Evolutionary conservation across 495 filamentous ascomycete species (phyloP).

Genomic region (Penicillium ochrochloron): DNA sequence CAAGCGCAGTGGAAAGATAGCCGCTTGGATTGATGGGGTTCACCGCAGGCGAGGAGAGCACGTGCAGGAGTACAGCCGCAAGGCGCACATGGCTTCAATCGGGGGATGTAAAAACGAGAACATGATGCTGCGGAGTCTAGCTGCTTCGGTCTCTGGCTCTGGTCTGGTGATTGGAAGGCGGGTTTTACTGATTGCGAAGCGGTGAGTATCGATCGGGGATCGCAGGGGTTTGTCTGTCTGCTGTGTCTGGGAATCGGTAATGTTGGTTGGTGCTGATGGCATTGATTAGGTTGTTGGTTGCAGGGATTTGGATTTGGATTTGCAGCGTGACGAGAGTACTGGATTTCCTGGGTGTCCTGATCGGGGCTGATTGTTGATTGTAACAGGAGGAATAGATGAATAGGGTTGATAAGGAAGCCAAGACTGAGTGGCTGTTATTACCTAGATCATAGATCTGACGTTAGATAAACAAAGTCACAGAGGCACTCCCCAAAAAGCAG

Average conservation of each 20-base stretch:
- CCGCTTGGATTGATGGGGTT: conserved; percentile 8
- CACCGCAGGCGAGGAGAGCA: conserved; percentile 18
- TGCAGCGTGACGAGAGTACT: too few species aligned
- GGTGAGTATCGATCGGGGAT: neutral
- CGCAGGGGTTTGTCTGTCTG: neutral
- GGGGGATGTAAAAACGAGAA: conserved; percentile 49
- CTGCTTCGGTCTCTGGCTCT: neutral
- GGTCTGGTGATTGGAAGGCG: neutral
- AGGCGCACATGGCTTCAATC: conserved; percentile 60
- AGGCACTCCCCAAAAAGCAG: neutral
- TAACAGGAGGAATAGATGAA: neutral
- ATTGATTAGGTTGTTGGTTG: conserved; percentile 1
- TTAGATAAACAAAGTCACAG: conserved; percentile 19
- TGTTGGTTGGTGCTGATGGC: neutral
- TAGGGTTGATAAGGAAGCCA: neutral
- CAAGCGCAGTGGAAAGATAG: conserved; percentile 42
- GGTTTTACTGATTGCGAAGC: neutral
- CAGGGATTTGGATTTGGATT: too few species aligned
- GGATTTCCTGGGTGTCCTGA: neutral
- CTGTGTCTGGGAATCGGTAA: conserved; percentile 4
- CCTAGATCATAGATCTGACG: conserved; percentile 18
- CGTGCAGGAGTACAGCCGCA: conserved; percentile 20
- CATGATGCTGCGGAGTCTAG: conserved; percentile 59
- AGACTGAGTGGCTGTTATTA: conserved; percentile 14
- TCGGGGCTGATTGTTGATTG: neutral